Evolutionary conservation across 2,329 filamentous ascomycete genomes (phyloP), one percentile per base, ranked within the genome.

Genomic region (Cryphonectria carpinicola): DNA sequence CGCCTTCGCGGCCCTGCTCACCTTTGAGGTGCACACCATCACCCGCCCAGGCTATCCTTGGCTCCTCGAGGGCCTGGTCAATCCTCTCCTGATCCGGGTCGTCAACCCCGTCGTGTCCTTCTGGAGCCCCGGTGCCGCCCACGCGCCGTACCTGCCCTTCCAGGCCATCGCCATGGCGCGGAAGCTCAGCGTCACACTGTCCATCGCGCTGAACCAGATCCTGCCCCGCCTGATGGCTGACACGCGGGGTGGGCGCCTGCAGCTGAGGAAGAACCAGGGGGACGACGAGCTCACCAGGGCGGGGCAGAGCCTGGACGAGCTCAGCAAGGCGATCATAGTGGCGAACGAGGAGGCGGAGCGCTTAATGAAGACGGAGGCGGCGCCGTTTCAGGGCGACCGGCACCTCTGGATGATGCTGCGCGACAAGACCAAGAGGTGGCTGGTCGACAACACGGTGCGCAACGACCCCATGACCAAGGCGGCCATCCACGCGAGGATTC

Each of bases 391-490:
- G 66, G 91, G 90, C n/a, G 92, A 97, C 77, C 82, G 86, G 49
- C 86, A 88, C 72, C 85, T 84, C n/a, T 83, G 92, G 63, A 84
- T 84, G 61, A 89, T 89, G 71, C 81, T 97, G 76, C 87, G 90
- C 73, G 86, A 86, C 56, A 92, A 92, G 76, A 88, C 98, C 81
- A 92, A 91, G 81, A 93, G 96, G 76, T 97, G 94, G 87, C 84
- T 98, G 75, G 90, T 98, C 66, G 90, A 97, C 79, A 97, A 97
- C 78, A 95, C 91, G 19, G 92, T 97, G 71, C 87, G 89, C 74
- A 89, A 88, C 64, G 93, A 95, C 80, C 91, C 90, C 0, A 93
- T 95, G 81, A 95, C 98, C 11, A 87, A 90, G 75, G 91, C 93
- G 79, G 94, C 94, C 0, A 85, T 97, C 75, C 90, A 89, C 35